Evolutionary conservation across 2,329 filamentous ascomycete genomes (phyloP), one percentile per base, ranked within the genome.

Genomic region (Biscogniauxia marginata): DNA sequence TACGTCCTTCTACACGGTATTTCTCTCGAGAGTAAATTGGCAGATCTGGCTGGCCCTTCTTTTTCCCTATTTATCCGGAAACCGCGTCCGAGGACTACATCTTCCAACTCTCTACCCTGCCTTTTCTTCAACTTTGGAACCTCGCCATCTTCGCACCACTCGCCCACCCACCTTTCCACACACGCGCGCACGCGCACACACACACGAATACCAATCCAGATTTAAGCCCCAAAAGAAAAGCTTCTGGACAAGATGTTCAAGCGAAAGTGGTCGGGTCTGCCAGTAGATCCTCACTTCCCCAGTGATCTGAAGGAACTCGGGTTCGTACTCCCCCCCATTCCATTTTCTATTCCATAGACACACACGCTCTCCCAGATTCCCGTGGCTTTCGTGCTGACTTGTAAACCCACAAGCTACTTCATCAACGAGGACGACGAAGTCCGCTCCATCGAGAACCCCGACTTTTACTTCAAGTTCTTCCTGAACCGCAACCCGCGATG

Each of bases 361-460:
- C 19, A 9, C 34, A 11, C 6, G 9, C 25, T 13, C 22, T 7
- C 21, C 46, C 30, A 49, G 9, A 20, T 23, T 43, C 22, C 1
- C 2, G 9, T 18, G 18, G 1, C 6, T 39, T 45, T 22, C 16
- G 53, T 59, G 11, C 56, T 13, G 50, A 20, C 11, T 46, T 46
- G 23, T 22, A 39, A 39, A 46, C 18, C 25, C 52, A 20, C 7
- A 19, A 93, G 91, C 46, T 96, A 92, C 73, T 93, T 90, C 70
- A 74, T 96, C 74, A 92, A 90, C 63, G 80, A 86, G 0, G 73
- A 85, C 0, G 90, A 93, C 63, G 85, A 93, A 66, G 83, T 96
- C 59, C 86, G 89, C 49, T 86, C 80, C 58, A 87, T 90, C 53
- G 76, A 82, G 20, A 76, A 91, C 34, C 86, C 88, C 0, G 80